Base-by-base conservation (phyloP, 768 basidiomycete genomes). In the Ramaria sp. region DNA sequence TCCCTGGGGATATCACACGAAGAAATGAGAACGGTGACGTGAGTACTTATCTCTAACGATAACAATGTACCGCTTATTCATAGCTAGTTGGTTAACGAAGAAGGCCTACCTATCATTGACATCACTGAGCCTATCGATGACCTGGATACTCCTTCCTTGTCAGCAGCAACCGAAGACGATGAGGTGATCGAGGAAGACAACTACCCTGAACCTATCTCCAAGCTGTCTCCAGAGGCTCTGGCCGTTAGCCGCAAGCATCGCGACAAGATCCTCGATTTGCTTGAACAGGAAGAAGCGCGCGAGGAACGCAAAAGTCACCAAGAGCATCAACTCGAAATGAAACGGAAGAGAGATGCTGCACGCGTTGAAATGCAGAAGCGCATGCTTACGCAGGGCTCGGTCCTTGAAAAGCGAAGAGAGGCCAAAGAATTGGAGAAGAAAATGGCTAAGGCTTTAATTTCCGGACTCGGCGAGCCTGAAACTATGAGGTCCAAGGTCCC, bases 101-200 rank as follows among this genome's bases (percentile, higher is more conserved):
- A 91, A 49, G 87, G 86, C 3, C 77, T 87, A 39, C 88, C 88
- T 11, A 84, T 91, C 60, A 74, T 89, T 59, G 88, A 91, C 38
- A 83, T 91, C 57, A 77, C 76, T 31, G 88, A 91, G 64, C 81
- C 80, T 42, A 63, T 76, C 4, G 51, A 68, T 15, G 64, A 63
- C 2, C 47, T 49, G n/a, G 47, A 62, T 20, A 69, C 64, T 30
- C 52, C 58, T n/a, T 38, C 62, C 1, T 54, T 62, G 10, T 45
- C 64, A 31, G 53, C 64, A 7, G 45, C 46, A 19, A 42, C 58
- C 2, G 37, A 51, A 27, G 46, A 62, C n/a, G 13, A 37, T 50
- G 48, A 53, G 2, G 55, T 39, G 48, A 53, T 67, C 19, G 53
- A 65, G 38, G 71, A 75, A 22, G 78, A 81, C 27, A 68, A 75